These are phyloP conservation scores for Aspergillus mulundensis DNA, from an alignment of 495 filamentous ascomycete species.

Conservation along the genomic window DNA sequence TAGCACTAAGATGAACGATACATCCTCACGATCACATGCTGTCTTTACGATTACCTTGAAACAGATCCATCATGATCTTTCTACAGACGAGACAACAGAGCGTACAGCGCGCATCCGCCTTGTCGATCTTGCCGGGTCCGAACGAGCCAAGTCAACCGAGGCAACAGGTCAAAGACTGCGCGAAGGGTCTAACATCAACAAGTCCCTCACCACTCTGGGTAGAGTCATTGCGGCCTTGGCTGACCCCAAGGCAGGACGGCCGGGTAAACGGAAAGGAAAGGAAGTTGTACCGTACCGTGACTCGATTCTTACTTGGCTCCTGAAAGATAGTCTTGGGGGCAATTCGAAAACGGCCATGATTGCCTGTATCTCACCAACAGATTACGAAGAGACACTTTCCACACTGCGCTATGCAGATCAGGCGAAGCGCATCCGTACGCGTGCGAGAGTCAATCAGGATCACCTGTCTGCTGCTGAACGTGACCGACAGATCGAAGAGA, in stretches of 20 bases:
- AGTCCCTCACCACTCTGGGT: constrained; percentile 91
- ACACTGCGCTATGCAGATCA: constrained; percentile 97
- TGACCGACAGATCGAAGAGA: constrained; percentile 86
- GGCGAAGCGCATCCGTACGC: constrained; percentile 95
- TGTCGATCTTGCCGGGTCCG: constrained; percentile 92
- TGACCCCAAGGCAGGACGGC: constrained; percentile 63
- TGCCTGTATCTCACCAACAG: constrained; percentile 88
- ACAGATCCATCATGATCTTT: constrained; percentile 92
- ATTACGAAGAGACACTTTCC: constrained; percentile 96
- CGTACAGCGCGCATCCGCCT: constrained; percentile 88
- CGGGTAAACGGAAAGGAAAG: constrained; percentile 50
- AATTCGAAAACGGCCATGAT: constrained; percentile 99
- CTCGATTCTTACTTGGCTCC: constrained; percentile 93
- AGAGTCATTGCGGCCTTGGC: constrained; percentile 96
- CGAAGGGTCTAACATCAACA: constrained; percentile 98
- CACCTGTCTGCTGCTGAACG: constrained; percentile 80
- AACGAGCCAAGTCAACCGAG: constrained; percentile 92
- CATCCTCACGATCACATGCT: constrained; percentile 86
- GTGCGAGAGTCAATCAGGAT: constrained; percentile 93
- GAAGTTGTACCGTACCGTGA: constrained; percentile 91
- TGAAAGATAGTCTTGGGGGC: constrained; percentile 91
- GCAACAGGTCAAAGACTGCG: constrained; percentile 85
- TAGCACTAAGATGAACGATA: constrained; percentile 99
- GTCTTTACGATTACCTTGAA: constrained; percentile 98
- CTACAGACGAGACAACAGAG: constrained; percentile 93